Evolutionary conservation across 495 filamentous ascomycete genomes (phyloP), one percentile per base, ranked within the genome.

Genomic region (Chlorociboria aeruginascens): DNA sequence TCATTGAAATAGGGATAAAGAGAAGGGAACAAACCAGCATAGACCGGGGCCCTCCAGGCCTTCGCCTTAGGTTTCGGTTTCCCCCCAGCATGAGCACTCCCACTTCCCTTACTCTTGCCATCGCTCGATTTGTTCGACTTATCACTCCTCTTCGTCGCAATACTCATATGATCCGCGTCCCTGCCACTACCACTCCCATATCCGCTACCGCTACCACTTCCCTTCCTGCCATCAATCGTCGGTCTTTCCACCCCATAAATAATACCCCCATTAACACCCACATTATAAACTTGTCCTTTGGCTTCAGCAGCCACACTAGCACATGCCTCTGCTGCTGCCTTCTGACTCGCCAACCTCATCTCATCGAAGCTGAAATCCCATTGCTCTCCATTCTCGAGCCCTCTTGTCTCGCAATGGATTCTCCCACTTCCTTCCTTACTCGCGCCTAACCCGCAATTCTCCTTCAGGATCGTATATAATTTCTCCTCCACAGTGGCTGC

Each of bases 401-500:
- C 29, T 10, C 48, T 10, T 8, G 44, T 12, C 25, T 56, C 53
- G 40, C 53, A 55, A 32, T 59, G 53, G 20, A 59, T 54, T 9
- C 29, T 41, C 6, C 43, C 34, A 11, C 31, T 29, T 14, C 8
- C 14, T 11, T 45, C 49, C 11, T 40, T 32, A 7, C 17, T 12
- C 11, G 20, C 4, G 7, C 56, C 52, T 13, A 59, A 14, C 10
- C 53, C 53, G 39, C 65, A 70, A 9, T 53, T 46, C 32, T 70
- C 66, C n/a, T 59, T 68, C 8, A 77, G 54, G 48, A 75, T 67
- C 45, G 61, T 57, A 46, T 69, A 66, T 25, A 70, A 56, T 20
- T 51, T 58, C n/a, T 62, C 61, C 51, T 70, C 63, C 6, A 75
- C 69, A 38, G 71, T 62, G 30, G 56, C 48, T 3, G 69, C 70